Evolutionary conservation across 2,329 filamentous ascomycete genomes (phyloP).

Genomic region (Diaporthe sp.): DNA sequence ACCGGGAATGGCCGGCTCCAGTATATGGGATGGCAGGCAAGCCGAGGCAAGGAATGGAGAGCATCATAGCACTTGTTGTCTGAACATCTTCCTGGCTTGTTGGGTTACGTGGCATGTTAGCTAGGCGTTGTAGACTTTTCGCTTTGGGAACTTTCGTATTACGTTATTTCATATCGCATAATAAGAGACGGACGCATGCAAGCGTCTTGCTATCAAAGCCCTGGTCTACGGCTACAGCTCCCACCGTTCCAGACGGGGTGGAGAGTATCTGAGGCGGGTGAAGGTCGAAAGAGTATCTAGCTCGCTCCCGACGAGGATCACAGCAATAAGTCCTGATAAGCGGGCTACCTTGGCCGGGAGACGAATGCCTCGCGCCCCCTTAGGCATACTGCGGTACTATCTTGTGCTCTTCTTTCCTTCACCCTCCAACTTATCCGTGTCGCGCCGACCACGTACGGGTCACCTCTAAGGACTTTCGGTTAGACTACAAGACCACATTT

Average conservation of each 20-base stretch:
- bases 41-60: background rate
- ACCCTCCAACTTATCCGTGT: background rate
- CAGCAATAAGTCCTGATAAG: background rate
- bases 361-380: background rate
- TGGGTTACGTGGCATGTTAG: slow-evolving; percentile 31
- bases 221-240: background rate
- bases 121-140: slow-evolving; percentile 39
- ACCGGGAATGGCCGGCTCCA: background rate
- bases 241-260: background rate
- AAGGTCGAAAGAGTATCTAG: too few species aligned
- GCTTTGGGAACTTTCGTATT: slow-evolving; percentile 17
- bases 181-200: background rate
- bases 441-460: background rate
- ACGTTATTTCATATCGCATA: slow-evolving; percentile 22
- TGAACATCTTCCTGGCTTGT: slow-evolving; percentile 22
- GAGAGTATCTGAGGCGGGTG: background rate
- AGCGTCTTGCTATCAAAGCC: background rate
- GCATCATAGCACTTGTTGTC: background rate
- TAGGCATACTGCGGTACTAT: background rate
- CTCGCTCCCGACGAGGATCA: background rate
- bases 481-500: too few species aligned
- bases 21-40: background rate
- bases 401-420: background rate
- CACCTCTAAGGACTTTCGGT: background rate
- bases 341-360: background rate